Evolutionary conservation across 2,329 filamentous ascomycete genomes (phyloP).

Genomic region (Trichophyton rubrum): DNA sequence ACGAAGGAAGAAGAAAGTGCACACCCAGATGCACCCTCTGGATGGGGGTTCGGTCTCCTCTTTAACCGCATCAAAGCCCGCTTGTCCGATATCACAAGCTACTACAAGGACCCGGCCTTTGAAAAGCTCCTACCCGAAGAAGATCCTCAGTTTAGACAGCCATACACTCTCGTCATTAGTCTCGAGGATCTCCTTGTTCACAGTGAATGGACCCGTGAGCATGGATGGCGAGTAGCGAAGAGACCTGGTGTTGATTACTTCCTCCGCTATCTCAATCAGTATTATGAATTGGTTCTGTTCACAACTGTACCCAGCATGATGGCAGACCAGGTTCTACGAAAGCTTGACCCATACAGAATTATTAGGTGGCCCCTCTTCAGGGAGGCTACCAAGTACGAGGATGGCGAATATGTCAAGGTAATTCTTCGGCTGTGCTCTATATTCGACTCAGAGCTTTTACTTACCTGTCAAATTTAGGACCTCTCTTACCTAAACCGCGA

Average conservation of each 20-base stretch:
- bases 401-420: slow-evolving; percentile 93
- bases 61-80: slow-evolving; percentile 70
- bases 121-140: slow-evolving; percentile 68
- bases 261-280: slow-evolving; percentile 87
- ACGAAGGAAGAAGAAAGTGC: slow-evolving; percentile 55
- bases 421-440: slow-evolving; percentile 13
- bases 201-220: slow-evolving; percentile 85
- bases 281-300: slow-evolving; percentile 96
- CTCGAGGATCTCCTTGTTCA: slow-evolving; percentile 90
- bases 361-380: slow-evolving; percentile 91
- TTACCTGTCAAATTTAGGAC: slow-evolving; percentile 45
- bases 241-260: slow-evolving; percentile 95
- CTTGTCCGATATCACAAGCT: slow-evolving; percentile 61
- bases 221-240: slow-evolving; percentile 92
- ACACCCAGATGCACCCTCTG: slow-evolving; percentile 62
- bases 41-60: slow-evolving; percentile 63
- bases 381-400: slow-evolving; percentile 93
- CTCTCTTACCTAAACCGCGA: slow-evolving; percentile 96
- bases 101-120: slow-evolving; percentile 94
- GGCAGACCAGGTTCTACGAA: slow-evolving; percentile 77
- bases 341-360: slow-evolving; percentile 88
- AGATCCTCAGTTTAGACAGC: slow-evolving; percentile 66
- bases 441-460: slow-evolving; percentile 7
- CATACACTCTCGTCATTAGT: slow-evolving; percentile 84
- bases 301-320: slow-evolving; percentile 74